phyloP scores from a whole-genome alignment of 306 rosid genomes.

The Cucurbita argyrosperma region DNA sequence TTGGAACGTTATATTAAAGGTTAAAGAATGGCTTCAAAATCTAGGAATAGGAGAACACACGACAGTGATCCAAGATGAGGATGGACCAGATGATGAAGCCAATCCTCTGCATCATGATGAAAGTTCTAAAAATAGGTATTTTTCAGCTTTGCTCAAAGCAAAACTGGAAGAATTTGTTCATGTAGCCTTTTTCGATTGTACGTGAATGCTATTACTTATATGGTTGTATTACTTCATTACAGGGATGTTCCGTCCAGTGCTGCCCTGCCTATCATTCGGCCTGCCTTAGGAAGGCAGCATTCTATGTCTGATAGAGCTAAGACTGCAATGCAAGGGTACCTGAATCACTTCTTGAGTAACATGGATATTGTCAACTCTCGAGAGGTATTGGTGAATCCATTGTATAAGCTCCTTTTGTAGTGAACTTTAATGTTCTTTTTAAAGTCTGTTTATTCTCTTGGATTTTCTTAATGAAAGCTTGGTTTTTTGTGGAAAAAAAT shows the following conservation, averaged over 20 bases:
- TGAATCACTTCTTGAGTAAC: slow-evolving; percentile 93
- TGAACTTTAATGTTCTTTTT: not conserved
- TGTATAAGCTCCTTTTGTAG: not conserved
- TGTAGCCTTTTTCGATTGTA: slow-evolving; percentile 4
- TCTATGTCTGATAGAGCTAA: slow-evolving; percentile 86
- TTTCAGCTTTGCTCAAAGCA: not conserved
- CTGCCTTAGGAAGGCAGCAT: slow-evolving; percentile 85
- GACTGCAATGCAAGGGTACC: slow-evolving; percentile 93
- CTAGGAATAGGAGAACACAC: slow-evolving; percentile 96
- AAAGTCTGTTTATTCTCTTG: not conserved
- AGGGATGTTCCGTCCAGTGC: slow-evolving; percentile 99
- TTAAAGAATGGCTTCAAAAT: slow-evolving; percentile 99
- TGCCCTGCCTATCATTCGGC: slow-evolving; percentile 85
- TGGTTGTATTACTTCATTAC: slow-evolving; percentile 24
- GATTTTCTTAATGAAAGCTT: not conserved
- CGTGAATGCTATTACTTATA: slow-evolving; percentile 13
- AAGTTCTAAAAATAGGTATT: slow-evolving; percentile 62
- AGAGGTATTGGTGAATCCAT: slow-evolving; percentile 43
- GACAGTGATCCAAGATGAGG: slow-evolving; percentile 64
- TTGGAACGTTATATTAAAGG: slow-evolving; percentile 82
- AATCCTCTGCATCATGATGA: slow-evolving; percentile 55
- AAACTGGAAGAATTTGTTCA: not conserved
- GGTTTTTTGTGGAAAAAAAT: not conserved
- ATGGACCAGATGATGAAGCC: slow-evolving; percentile 60
- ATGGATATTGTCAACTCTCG: slow-evolving; percentile 81